Conservation (phyloP, 441 rosid species). For the Brassica hybrid region DNA sequence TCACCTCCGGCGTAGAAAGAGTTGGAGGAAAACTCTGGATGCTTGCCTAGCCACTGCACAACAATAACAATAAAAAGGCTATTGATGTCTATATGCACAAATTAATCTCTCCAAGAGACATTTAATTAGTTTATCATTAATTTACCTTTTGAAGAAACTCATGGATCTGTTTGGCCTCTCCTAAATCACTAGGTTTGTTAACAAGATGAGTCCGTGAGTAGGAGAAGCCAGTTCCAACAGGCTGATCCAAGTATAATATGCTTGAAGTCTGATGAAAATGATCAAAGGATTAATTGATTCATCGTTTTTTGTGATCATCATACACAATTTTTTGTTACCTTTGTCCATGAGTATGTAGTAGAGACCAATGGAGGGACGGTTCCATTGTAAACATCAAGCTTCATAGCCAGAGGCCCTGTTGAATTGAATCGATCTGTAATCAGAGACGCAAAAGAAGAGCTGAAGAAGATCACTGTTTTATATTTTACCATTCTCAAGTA, state of each 20-base stretch:
- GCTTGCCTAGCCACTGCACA: slow-evolving; percentile 48
- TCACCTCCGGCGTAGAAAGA: slow-evolving; percentile 45
- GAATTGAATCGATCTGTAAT: neutral
- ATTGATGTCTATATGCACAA: neutral
- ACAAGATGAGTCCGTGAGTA: slow-evolving; percentile 39
- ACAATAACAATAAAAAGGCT: neutral
- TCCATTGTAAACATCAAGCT: slow-evolving; percentile 37
- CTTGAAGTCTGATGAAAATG: slow-evolving; percentile 40
- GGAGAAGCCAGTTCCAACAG: slow-evolving; percentile 53
- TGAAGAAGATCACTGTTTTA: neutral
- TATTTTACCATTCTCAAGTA: slow-evolving; percentile 52
- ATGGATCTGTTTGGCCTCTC: slow-evolving; percentile 23
- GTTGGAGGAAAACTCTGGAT: slow-evolving; percentile 43
- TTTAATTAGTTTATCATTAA: no score
- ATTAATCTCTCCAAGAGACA: neutral
- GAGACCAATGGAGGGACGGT: neutral
- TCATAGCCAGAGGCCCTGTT: slow-evolving; percentile 63
- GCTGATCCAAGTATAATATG: slow-evolving; percentile 38
- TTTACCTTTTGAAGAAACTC: slow-evolving; percentile 49
- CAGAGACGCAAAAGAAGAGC: neutral
- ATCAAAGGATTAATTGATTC: neutral
- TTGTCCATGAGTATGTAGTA: slow-evolving; percentile 12
- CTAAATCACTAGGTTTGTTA: slow-evolving; percentile 40
- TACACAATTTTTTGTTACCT: slow-evolving; percentile 1
- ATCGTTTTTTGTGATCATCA: neutral